phyloP scores from a whole-genome alignment of 768 basidiomycete genomes.

The Russula brevipes region DNA sequence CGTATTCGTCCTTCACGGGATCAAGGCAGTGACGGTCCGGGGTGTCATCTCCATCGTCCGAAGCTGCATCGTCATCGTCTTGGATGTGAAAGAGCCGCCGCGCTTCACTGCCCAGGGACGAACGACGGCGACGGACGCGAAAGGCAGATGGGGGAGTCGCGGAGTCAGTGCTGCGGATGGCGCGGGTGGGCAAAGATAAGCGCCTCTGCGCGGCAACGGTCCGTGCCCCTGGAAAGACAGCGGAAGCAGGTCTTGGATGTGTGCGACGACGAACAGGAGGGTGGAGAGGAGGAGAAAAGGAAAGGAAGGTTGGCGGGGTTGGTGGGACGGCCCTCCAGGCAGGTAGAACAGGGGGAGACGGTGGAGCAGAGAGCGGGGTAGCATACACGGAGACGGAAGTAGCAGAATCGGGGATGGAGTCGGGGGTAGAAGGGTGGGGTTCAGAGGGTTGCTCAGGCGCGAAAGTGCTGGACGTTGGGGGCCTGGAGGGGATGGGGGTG shows the following conservation, averaged over 20 bases:
- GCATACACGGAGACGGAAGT: conserved; percentile 12
- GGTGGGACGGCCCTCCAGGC: conserved; percentile 25
- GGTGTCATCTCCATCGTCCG: conserved; percentile 32
- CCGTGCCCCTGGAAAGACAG: background rate
- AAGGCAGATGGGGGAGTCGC: conserved; percentile 8
- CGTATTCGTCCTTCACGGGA: background rate
- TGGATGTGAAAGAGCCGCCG: conserved; percentile 34
- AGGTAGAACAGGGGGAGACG: conserved; percentile 13
- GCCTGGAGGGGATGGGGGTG: conserved; percentile 14
- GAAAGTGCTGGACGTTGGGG: conserved; percentile 2
- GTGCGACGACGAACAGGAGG: conserved; percentile 18
- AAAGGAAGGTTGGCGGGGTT: conserved; percentile 19
- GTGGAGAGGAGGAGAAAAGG: conserved; percentile 10
- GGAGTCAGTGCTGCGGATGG: background rate
- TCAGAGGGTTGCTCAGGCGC: conserved; percentile 7
- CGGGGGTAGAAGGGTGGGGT: conserved; percentile 12
- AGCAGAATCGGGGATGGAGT: background rate
- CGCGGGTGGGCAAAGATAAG: conserved; percentile 15
- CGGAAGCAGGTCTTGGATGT: conserved; percentile 21
- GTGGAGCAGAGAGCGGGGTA: conserved; percentile 14
- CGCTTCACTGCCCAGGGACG: conserved; percentile 12
- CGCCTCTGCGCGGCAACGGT: conserved; percentile 8
- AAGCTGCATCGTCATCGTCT: conserved; percentile 27
- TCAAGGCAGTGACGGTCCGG: background rate
- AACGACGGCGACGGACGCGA: conserved; percentile 13